These are phyloP conservation scores for Phytophthora sansomeana DNA, from an alignment of 352 stramenopile species.

Conservation along the genomic window DNA sequence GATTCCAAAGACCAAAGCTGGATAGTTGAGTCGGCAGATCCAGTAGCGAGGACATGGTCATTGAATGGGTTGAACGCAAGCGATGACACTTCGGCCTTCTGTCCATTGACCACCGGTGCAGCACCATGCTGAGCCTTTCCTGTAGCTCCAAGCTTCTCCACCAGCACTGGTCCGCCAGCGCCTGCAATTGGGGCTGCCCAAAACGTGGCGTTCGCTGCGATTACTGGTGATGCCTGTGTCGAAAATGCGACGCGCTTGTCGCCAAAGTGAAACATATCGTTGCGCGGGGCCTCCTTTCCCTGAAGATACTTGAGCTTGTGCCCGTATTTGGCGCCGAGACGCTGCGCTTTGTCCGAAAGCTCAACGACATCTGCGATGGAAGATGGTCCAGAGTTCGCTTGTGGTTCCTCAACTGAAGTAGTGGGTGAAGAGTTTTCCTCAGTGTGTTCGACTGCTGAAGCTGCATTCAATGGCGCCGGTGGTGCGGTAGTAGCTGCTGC, in stretches of 20 bases:
- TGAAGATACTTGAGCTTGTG: constrained; percentile 89
- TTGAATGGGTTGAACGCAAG: constrained; percentile 74
- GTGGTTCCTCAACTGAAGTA: constrained; percentile 11
- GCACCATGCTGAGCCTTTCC: constrained; percentile 59
- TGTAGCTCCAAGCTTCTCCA: constrained; percentile 48
- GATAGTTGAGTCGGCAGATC: constrained; percentile 64
- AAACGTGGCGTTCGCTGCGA: constrained; percentile 65
- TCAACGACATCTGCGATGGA: constrained; percentile 31
- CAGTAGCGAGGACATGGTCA: constrained; percentile 60
- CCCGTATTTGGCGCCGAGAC: constrained; percentile 71
- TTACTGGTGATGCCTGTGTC: constrained; percentile 48
- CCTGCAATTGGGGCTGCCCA: constrained; percentile 67
- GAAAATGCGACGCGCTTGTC: constrained; percentile 54
- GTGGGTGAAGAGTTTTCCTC: constrained; percentile 16
- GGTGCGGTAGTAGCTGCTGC: not conserved
- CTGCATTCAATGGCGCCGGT: not conserved
- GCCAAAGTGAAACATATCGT: constrained; percentile 61
- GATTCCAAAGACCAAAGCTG: constrained; percentile 64
- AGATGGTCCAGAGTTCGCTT: not conserved
- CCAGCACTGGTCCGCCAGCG: constrained; percentile 71
- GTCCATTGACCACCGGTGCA: constrained; percentile 63
- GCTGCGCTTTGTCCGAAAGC: constrained; percentile 71
- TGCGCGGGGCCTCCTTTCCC: constrained; percentile 64
- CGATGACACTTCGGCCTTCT: constrained; percentile 70
- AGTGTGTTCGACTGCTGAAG: constrained; percentile 14